phyloP scores from a whole-genome alignment of 2,329 filamentous ascomycete genomes.

The Beauveria varroae region DNA sequence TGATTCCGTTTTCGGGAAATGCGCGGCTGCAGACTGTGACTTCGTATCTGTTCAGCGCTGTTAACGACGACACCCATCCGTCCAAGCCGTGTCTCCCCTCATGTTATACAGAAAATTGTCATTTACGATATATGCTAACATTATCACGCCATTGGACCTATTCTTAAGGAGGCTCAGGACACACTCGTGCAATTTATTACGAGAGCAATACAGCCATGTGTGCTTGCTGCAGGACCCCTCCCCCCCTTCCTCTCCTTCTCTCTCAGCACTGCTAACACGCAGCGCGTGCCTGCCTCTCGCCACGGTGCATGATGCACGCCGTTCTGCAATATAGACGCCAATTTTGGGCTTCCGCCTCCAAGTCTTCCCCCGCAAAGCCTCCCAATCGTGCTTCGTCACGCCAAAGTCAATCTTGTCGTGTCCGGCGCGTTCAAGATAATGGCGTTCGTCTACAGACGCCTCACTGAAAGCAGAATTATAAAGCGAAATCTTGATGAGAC shows the following conservation, averaged over 20 bases:
- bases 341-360: too few species aligned
- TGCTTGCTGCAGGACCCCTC: not conserved
- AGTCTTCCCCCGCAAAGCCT: conserved; percentile 5
- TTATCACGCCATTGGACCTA: not conserved
- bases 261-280: too few species aligned
- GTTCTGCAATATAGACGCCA: not conserved
- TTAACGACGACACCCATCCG: not conserved
- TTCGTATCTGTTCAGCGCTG: not conserved
- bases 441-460: too few species aligned
- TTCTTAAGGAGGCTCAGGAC: too few species aligned
- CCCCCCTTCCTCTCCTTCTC: not conserved
- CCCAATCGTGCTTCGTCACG: conserved; percentile 32
- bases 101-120: not conserved
- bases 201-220: not conserved
- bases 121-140: not conserved
- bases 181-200: too few species aligned
- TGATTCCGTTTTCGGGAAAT: not conserved
- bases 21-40: not conserved
- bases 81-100: not conserved
- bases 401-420: conserved; percentile 25
- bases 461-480: too few species aligned
- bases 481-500: too few species aligned
- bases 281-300: not conserved
- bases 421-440: conserved; percentile 32
- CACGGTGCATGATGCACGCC: not conserved